Percentiles rank a stretch among this genome's conserved stretches.
phyloP scores from a whole-genome alignment of 352 stramenopile genomes.

The Pythium folliculosum region DNA sequence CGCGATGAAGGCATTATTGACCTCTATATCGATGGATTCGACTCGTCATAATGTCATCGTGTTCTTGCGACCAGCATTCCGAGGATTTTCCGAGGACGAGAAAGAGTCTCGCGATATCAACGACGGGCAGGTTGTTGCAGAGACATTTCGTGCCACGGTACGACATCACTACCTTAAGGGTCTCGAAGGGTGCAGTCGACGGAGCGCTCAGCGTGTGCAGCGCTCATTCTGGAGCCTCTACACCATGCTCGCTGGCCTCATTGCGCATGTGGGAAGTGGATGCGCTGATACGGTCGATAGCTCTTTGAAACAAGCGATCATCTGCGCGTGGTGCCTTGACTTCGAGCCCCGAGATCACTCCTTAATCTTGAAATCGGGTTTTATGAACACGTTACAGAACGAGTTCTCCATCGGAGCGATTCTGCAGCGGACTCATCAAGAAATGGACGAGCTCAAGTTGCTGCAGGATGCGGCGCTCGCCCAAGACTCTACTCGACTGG shows the following conservation, averaged over 20 bases:
- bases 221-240: constrained; percentile 80
- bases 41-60: constrained; percentile 76
- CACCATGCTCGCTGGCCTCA: constrained; percentile 55
- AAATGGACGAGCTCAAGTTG: constrained; percentile 24
- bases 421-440: constrained; percentile 29
- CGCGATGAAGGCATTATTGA: constrained; percentile 78
- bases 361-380: constrained; percentile 76
- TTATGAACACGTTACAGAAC: constrained; percentile 72
- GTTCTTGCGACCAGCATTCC: constrained; percentile 81
- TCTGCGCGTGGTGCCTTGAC: constrained; percentile 82
- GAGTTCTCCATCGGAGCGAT: constrained; percentile 75
- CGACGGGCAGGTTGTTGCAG: constrained; percentile 70
- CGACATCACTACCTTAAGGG: constrained; percentile 88
- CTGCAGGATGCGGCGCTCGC: constrained; percentile 8
- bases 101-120: constrained; percentile 80
- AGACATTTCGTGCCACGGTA: constrained; percentile 84
- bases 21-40: constrained; percentile 72
- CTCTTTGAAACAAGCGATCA: constrained; percentile 75
- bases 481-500: constrained; percentile 6
- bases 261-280: constrained; percentile 30
- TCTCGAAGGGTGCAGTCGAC: constrained; percentile 77
- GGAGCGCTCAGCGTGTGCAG: constrained; percentile 59
- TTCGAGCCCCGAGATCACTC: constrained; percentile 84
- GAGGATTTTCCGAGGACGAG: constrained; percentile 85
- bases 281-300: constrained; percentile 40